Conservation (phyloP, 495 filamentous ascomycete genomes). For the Clohesyomyces aquaticus region DNA sequence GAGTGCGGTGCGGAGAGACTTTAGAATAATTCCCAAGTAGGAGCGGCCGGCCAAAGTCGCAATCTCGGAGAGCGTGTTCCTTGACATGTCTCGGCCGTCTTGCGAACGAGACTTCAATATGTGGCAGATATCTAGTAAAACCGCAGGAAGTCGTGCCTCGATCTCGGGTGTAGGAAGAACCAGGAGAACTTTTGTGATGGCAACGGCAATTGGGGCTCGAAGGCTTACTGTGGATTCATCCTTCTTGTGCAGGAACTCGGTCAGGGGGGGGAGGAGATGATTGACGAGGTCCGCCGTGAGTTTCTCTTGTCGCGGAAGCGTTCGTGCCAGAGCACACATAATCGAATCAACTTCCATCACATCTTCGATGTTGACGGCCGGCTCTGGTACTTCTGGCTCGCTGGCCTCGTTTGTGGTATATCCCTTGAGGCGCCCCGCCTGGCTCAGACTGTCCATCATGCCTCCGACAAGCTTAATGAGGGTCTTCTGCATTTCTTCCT, state of each 20-base stretch:
- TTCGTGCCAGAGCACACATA: conserved; percentile 58
- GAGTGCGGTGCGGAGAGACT: conserved; percentile 82
- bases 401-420: conserved; percentile 32
- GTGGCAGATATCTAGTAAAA: conserved; percentile 88
- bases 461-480: conserved; percentile 79
- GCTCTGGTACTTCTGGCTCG: conserved; percentile 47
- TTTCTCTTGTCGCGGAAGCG: conserved; percentile 70
- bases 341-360: conserved; percentile 33
- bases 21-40: conserved; percentile 90
- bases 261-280: conserved; percentile 74
- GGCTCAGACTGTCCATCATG: conserved; percentile 73
- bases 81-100: conserved; percentile 85
- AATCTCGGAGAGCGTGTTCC: conserved; percentile 85
- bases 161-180: conserved; percentile 74
- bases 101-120: conserved; percentile 87
- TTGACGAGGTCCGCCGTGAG: conserved; percentile 72
- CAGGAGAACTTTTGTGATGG: conserved; percentile 80
- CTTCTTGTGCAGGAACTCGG: conserved; percentile 85
- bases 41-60: conserved; percentile 73
- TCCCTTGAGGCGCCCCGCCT: conserved; percentile 55
- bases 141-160: conserved; percentile 71
- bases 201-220: conserved; percentile 84
- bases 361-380: conserved; percentile 32
- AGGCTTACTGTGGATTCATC: conserved; percentile 90
- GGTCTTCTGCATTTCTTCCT: conserved; percentile 82